Conservation (phyloP, 2,329 filamentous ascomycete species). For the Orbilia ellipsospora region DNA sequence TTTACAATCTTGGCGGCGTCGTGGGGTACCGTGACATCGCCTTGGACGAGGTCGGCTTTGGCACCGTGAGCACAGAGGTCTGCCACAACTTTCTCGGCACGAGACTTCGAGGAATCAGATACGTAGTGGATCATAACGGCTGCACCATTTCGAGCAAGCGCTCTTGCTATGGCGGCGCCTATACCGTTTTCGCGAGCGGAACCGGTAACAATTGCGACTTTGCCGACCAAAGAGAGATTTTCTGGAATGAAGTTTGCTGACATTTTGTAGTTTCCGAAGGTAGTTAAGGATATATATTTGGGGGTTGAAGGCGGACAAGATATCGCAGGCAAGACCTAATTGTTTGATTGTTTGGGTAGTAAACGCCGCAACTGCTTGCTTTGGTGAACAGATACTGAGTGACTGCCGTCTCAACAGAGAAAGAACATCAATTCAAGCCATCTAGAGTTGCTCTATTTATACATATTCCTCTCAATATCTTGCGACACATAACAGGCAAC, state of each 20-base stretch:
- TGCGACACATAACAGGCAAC: background rate
- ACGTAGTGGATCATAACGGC: conserved; percentile 64
- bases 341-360: conserved; percentile 12
- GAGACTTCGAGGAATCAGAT: conserved; percentile 60
- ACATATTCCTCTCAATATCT: conserved; percentile 9
- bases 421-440: conserved; percentile 12
- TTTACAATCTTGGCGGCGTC: conserved; percentile 61
- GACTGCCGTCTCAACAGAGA: conserved; percentile 11
- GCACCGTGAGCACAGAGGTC: conserved; percentile 60
- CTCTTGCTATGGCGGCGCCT: conserved; percentile 64
- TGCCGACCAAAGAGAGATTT: conserved; percentile 63
- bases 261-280: conserved; percentile 13
- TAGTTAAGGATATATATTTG: too few relatives aligned
- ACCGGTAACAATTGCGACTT: conserved; percentile 65
- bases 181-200: conserved; percentile 65
- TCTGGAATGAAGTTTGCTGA: conserved; percentile 57
- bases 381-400: conserved; percentile 2
- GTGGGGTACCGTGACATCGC: conserved; percentile 60
- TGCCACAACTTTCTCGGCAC: conserved; percentile 61
- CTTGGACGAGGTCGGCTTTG: conserved; percentile 60
- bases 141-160: conserved; percentile 64
- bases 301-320: too few relatives aligned
- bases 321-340: background rate
- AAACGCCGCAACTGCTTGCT: too few relatives aligned
- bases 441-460: conserved; percentile 21